These are phyloP conservation scores for Cyberlindnera xylosilytica DNA, from an alignment of 805 yeast species.

Conservation along the genomic window DNA sequence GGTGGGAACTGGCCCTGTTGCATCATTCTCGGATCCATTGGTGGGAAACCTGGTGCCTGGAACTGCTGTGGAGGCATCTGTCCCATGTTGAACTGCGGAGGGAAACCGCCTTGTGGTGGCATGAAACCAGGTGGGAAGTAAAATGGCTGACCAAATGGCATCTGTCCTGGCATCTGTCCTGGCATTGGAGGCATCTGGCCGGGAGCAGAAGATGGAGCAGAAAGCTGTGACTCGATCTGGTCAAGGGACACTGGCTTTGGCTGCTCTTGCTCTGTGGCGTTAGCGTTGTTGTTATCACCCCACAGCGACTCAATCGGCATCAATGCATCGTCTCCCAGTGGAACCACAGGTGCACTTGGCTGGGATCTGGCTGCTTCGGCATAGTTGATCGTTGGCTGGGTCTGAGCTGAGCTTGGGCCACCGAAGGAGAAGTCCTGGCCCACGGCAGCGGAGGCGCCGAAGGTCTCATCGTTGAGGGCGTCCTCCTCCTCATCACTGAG, in stretches of 20 bases:
- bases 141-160: conserved; percentile 15
- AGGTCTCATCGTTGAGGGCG: conserved; percentile 77
- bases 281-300: conserved; percentile 44
- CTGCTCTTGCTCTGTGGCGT: conserved; percentile 12
- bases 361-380: conserved; percentile 39
- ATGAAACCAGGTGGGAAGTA: conserved; percentile 19
- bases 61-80: conserved; percentile 26
- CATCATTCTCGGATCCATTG: conserved; percentile 29
- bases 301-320: conserved; percentile 74
- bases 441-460: conserved; percentile 53
- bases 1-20: conserved; percentile 15
- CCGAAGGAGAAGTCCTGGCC: conserved; percentile 69
- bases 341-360: conserved; percentile 10
- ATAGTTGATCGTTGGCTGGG: conserved; percentile 33
- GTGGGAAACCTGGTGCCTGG: conserved; percentile 28
- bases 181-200: conserved; percentile 18
- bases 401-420: conserved; percentile 4
- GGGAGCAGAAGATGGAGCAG: conserved; percentile 1
- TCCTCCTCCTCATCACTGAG: conserved; percentile 71
- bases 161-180: conserved; percentile 5
- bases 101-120: conserved; percentile 17
- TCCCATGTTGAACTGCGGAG: conserved; percentile 24
- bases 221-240: conserved; percentile 72
- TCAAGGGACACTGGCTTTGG: conserved; percentile 62
- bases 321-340: conserved; percentile 38